Conservation (phyloP, 2,329 filamentous ascomycete genomes). For the Penicillium olsonii region DNA sequence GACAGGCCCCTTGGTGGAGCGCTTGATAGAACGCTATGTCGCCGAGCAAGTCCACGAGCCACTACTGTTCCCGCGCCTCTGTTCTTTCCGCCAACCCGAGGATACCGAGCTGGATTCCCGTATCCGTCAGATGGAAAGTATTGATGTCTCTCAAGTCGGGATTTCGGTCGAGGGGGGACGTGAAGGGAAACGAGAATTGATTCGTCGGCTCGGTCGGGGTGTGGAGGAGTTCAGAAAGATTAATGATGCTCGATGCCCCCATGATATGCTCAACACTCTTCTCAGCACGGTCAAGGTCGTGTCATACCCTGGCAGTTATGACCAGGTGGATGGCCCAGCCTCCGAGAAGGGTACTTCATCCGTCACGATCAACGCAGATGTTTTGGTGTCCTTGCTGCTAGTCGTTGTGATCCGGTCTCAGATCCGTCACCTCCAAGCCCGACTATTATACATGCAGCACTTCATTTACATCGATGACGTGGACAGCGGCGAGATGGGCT, state of each 20-base stretch:
- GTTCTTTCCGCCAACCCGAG: slow-evolving; percentile 73
- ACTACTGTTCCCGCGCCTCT: slow-evolving; percentile 80
- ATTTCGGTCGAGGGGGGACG: slow-evolving; percentile 79
- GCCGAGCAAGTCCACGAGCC: slow-evolving; percentile 86
- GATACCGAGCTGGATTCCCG: slow-evolving; percentile 86
- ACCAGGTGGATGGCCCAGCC: slow-evolving; percentile 39
- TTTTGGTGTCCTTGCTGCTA: slow-evolving; percentile 84
- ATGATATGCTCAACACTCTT: slow-evolving; percentile 83
- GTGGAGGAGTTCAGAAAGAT: slow-evolving; percentile 91
- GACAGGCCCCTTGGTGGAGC: slow-evolving; percentile 87
- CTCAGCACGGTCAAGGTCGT: slow-evolving; percentile 80
- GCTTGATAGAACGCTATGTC: slow-evolving; percentile 91
- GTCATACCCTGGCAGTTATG: slow-evolving; percentile 61
- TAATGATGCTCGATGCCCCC: slow-evolving; percentile 72
- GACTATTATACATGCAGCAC: slow-evolving; percentile 91
- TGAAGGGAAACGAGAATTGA: slow-evolving; percentile 77
- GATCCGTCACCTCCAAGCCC: slow-evolving; percentile 81
- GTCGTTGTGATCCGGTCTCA: slow-evolving; percentile 91
- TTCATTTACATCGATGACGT: slow-evolving; percentile 99
- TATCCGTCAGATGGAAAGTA: slow-evolving; percentile 87
- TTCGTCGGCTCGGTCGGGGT: slow-evolving; percentile 72
- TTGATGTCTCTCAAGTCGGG: slow-evolving; percentile 93
- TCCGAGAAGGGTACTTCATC: slow-evolving; percentile 57
- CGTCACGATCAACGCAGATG: slow-evolving; percentile 79
- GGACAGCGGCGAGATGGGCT: slow-evolving; percentile 92